Conservation (phyloP, 768 basidiomycete species). For the Flagelloscypha sp. region DNA sequence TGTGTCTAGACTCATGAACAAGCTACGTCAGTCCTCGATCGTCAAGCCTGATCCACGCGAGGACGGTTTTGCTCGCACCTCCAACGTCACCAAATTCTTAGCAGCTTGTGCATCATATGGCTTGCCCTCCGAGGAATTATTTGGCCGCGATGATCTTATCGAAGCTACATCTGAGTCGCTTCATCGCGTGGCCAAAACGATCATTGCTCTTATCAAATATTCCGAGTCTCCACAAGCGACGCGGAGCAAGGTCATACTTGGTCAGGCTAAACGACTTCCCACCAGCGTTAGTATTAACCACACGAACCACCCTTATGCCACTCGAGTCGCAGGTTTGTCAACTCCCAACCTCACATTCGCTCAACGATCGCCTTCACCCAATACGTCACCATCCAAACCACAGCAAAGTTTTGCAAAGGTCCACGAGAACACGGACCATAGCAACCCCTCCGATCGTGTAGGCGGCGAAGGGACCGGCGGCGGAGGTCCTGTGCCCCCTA, state of each 20-base stretch:
- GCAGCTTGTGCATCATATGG: constrained; percentile 67
- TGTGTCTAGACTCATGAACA: constrained; percentile 62
- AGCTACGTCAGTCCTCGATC: constrained; percentile 54
- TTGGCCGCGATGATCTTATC: constrained; percentile 60
- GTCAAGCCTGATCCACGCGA: constrained; percentile 58
- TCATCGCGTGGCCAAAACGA: constrained; percentile 66
- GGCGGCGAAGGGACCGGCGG: no score
- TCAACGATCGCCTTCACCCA: constrained; percentile 31
- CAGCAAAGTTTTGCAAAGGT: no score
- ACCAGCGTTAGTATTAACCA: constrained; percentile 25
- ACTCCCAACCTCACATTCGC: constrained; percentile 17
- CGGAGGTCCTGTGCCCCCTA: no score
- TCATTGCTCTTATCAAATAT: constrained; percentile 57
- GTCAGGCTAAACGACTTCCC: constrained; percentile 24
- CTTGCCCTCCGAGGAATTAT: constrained; percentile 53
- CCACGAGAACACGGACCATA: no score
- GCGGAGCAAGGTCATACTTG: constrained; percentile 37
- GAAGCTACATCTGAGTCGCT: constrained; percentile 52
- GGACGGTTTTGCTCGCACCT: constrained; percentile 55
- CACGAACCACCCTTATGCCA: constrained; percentile 29
- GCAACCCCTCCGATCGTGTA: no score
- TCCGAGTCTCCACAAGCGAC: constrained; percentile 46
- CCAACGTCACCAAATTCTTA: constrained; percentile 73
- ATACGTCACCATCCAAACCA: no score
- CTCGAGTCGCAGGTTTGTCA: constrained; percentile 50